Evolutionary conservation across 192 early-diverging fungal species (phyloP), one percentile per base, ranked within the genome.

Genomic region (Umbelopsis vinacea): DNA sequence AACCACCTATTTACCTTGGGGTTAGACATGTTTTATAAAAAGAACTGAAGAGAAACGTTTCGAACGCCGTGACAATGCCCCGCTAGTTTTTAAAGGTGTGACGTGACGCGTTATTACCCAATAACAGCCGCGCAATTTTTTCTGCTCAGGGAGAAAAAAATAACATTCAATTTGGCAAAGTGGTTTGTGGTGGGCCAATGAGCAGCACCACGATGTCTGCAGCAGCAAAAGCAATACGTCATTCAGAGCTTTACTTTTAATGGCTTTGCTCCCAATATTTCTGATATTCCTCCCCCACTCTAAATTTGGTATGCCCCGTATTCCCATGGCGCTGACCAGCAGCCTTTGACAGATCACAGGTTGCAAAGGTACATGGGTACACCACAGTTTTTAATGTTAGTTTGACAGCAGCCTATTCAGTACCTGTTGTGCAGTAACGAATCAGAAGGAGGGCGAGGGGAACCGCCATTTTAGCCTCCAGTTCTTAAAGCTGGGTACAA

Each of bases 11-110:
- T 52, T 72, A 72, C 71, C 55, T 66, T 43, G 71, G 71, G 71
- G 71, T 72, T 72, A 23, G 71, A 66, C 71, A 72, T 72, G 23
- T 72, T 72, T 38, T n/a, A 11, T 46, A 37, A 67, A 24, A 46
- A 45, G 67, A 68, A 68, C 21, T 68, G 46, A 68, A 68, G 67
- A 48, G 67, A 68, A 68, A 68, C 40, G 46, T 46, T 68, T 68
- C 38, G 67, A 63, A 63, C 57, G 57, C 29, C 33, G 57, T 29
- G 19, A 37, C 14, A 57, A 63, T 63, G 57, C 57, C 26, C 57
- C 57, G 57, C 57, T 22, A 60, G 48, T n/a, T 35, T 63, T 54
- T 63, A 63, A 63, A 29, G 26, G 29, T 63, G 57, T 63, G 57
- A 63, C 57, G 57, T 63, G 57, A 63, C 57, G 57, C 57, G 57